A percentile compares a stretch with the other conserved stretches of the same genome.
Evolutionary conservation across 495 filamentous ascomycete species (phyloP).

Genomic region (Pyrenula massariospora): DNA sequence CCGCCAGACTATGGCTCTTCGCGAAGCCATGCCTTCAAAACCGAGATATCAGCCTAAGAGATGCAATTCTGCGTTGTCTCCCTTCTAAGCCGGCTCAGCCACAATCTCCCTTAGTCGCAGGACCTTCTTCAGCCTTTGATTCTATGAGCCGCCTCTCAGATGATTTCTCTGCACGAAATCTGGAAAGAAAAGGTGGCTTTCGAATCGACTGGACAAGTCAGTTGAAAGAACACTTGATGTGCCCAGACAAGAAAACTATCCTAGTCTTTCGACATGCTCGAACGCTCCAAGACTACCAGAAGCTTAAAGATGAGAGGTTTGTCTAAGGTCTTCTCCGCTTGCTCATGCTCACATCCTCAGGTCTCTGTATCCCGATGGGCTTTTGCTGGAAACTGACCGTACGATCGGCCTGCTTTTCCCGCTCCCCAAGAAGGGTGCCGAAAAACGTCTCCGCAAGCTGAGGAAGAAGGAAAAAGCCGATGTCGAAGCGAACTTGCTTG

Average conservation of each 20-base stretch:
- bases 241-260: background rate
- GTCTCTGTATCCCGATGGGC: background rate
- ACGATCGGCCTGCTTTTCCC: background rate
- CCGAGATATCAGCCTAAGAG: background rate
- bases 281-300: background rate
- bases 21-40: background rate
- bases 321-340: background rate
- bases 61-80: background rate
- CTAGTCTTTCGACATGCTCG: background rate
- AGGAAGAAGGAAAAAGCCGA: background rate
- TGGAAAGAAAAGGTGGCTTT: background rate
- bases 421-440: background rate
- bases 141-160: background rate
- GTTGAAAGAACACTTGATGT: background rate
- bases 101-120: background rate
- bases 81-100: background rate
- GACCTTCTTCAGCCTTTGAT: background rate
- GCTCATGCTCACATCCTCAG: background rate
- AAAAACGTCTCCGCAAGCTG: background rate
- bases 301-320: background rate
- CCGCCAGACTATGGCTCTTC: background rate
- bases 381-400: background rate
- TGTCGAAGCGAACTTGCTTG: background rate
- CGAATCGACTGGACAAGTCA: background rate
- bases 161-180: background rate